Conservation (phyloP, 2,329 filamentous ascomycete genomes). For the Xylaria sp. region DNA sequence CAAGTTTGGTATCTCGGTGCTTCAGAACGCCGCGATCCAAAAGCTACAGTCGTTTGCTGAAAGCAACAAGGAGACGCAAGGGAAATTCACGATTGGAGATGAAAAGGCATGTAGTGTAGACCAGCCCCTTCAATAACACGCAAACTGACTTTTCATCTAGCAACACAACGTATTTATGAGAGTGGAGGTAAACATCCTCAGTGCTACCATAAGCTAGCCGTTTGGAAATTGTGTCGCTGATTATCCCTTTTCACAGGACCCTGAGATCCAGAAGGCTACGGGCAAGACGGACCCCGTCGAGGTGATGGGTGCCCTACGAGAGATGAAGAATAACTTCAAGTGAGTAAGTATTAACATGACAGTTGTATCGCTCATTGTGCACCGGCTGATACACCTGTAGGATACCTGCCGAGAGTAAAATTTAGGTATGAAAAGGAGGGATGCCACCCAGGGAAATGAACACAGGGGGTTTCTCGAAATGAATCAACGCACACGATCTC, state of each 20-base stretch:
- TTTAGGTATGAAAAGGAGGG: slow-evolving; percentile 21
- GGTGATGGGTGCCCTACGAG: slow-evolving; percentile 86
- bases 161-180: slow-evolving; percentile 98
- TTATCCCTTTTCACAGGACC: slow-evolving; percentile 66
- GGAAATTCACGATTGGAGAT: slow-evolving; percentile 95
- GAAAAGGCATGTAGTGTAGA: slow-evolving; percentile 76
- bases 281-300: slow-evolving; percentile 82
- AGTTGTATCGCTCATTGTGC: background rate
- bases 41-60: slow-evolving; percentile 81
- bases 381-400: slow-evolving; percentile 25
- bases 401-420: slow-evolving; percentile 33
- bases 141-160: slow-evolving; percentile 56
- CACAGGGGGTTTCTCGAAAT: background rate
- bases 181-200: slow-evolving; percentile 69
- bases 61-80: slow-evolving; percentile 87
- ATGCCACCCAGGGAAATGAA: background rate
- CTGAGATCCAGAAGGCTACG: slow-evolving; percentile 83
- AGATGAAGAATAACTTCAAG: slow-evolving; percentile 87
- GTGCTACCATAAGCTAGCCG: background rate
- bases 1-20: slow-evolving; percentile 83
- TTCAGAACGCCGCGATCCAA: slow-evolving; percentile 79
- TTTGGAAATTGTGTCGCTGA: slow-evolving; percentile 9
- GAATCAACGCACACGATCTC: background rate
- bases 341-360: slow-evolving; percentile 56
- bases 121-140: background rate